These are phyloP conservation scores for Achlya hypogyna DNA, from an alignment of 352 stramenopile species.

Conservation along the genomic window DNA sequence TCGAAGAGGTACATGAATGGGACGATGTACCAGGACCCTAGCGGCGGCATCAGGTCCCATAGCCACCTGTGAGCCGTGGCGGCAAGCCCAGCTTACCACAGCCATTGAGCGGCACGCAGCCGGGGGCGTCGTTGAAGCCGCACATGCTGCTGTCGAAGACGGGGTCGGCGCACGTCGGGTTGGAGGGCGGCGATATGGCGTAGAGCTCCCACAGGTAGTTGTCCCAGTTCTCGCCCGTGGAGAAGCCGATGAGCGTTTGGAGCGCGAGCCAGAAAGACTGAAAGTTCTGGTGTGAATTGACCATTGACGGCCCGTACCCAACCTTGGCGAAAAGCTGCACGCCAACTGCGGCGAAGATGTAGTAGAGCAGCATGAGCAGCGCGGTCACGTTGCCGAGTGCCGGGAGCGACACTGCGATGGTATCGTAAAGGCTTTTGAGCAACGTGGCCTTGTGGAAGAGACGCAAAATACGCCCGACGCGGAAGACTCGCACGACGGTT, in stretches of 20 bases:
- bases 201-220: slow-evolving; percentile 83
- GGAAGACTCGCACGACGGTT: slow-evolving; percentile 86
- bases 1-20: slow-evolving; percentile 82
- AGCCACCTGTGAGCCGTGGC: slow-evolving; percentile 42
- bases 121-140: slow-evolving; percentile 52
- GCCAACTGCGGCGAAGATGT: slow-evolving; percentile 89
- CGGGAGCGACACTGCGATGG: slow-evolving; percentile 82
- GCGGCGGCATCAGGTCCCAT: slow-evolving; percentile 65
- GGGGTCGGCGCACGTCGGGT: slow-evolving; percentile 45
- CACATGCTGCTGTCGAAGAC: slow-evolving; percentile 55
- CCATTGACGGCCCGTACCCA: slow-evolving; percentile 41
- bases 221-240: slow-evolving; percentile 91
- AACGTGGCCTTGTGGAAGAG: slow-evolving; percentile 80
- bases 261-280: slow-evolving; percentile 85
- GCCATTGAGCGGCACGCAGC: slow-evolving; percentile 50
- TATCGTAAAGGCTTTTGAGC: slow-evolving; percentile 83
- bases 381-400: slow-evolving; percentile 85
- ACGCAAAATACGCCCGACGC: slow-evolving; percentile 79
- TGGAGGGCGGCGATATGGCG: slow-evolving; percentile 26
- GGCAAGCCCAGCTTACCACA: slow-evolving; percentile 47
- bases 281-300: slow-evolving; percentile 88
- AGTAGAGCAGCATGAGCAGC: slow-evolving; percentile 88
- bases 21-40: slow-evolving; percentile 41
- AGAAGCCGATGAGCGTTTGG: slow-evolving; percentile 81
- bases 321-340: slow-evolving; percentile 90